Percentiles rank a stretch among this genome's conserved stretches.
phyloP scores from a whole-genome alignment of 2,329 filamentous ascomycete genomes.

The Chrysosporium queenslandicum region DNA sequence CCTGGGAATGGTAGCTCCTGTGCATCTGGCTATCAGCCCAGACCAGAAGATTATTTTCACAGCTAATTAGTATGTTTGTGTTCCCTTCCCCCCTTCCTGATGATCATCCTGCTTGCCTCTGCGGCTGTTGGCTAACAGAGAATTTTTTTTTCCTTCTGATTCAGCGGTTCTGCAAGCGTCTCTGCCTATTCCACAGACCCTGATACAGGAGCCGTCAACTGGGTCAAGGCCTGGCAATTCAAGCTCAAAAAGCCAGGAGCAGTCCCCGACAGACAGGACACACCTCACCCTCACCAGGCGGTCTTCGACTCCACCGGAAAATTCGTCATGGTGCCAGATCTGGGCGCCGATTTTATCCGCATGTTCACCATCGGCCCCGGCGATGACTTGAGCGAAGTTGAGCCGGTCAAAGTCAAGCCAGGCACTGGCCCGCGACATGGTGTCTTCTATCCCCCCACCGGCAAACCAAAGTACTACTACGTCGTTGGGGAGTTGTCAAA shows the following conservation, averaged over 20 bases:
- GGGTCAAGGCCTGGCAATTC: slow-evolving; percentile 25
- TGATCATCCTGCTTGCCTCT: too few species aligned
- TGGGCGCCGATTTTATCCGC: slow-evolving; percentile 52
- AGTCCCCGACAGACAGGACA: slow-evolving; percentile 40
- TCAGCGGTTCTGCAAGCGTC: slow-evolving; percentile 12
- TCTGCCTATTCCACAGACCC: slow-evolving; percentile 12
- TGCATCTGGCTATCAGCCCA: slow-evolving; percentile 12
- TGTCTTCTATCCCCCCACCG: slow-evolving; percentile 37
- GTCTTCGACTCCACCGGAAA: slow-evolving; percentile 50
- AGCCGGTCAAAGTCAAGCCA: slow-evolving; percentile 32
- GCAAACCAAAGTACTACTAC: slow-evolving; percentile 39
- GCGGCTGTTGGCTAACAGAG: too few species aligned
- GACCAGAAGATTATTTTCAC: slow-evolving; percentile 13
- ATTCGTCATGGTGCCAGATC: slow-evolving; percentile 52
- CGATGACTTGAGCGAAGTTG: slow-evolving; percentile 35
- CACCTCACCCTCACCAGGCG: slow-evolving; percentile 51
- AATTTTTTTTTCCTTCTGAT: neutral
- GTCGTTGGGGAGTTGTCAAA: slow-evolving; percentile 48
- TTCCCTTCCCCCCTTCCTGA: too few species aligned
- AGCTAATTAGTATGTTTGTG: slow-evolving; percentile 14
- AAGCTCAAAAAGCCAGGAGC: slow-evolving; percentile 26
- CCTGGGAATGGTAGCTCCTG: slow-evolving; percentile 6
- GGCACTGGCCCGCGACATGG: slow-evolving; percentile 54
- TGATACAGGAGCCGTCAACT: slow-evolving; percentile 5
- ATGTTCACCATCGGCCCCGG: slow-evolving; percentile 43